Percentiles rank a stretch among this genome's conserved stretches.
These are phyloP conservation scores for Bretziella fagacearum DNA, from an alignment of 2,329 filamentous ascomycete species.

Conservation along the genomic window DNA sequence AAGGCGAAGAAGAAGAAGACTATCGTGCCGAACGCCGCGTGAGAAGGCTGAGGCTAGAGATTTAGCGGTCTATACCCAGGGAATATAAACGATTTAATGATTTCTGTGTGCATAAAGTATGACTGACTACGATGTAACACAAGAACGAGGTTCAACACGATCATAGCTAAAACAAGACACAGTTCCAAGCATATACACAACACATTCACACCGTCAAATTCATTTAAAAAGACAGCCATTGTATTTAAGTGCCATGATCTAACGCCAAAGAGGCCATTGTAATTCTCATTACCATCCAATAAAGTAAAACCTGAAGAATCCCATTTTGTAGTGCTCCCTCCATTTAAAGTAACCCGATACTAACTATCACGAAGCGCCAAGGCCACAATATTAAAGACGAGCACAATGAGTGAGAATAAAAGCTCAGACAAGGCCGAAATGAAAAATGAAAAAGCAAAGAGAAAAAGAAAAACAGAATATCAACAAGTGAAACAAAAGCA, in stretches of 20 bases:
- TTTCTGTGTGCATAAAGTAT: too few relatives aligned
- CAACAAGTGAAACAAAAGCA: not conserved
- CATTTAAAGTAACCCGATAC: not conserved
- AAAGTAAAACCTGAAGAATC: not conserved
- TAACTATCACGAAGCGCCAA: too few relatives aligned
- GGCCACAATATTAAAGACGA: too few relatives aligned
- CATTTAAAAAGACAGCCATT: not conserved
- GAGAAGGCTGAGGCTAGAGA: conserved; percentile 17
- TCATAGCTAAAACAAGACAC: too few relatives aligned
- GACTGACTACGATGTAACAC: too few relatives aligned
- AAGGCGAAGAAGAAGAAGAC: conserved; percentile 57
- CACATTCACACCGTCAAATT: not conserved
- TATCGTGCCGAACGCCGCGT: too few relatives aligned
- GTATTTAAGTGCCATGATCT: not conserved
- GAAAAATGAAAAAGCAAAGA: conserved; percentile 1
- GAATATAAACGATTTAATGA: too few relatives aligned
- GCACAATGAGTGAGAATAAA: not conserved
- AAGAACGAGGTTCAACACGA: too few relatives aligned
- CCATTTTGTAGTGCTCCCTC: not conserved
- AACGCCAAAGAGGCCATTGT: not conserved
- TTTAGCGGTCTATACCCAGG: too few relatives aligned
- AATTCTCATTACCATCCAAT: not conserved
- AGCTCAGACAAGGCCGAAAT: not conserved
- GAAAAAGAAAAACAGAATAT: not conserved
- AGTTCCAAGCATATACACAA: not conserved